phyloP scores from a whole-genome alignment of 495 filamentous ascomycete genomes.

The Hypomontagnella monticulosa region DNA sequence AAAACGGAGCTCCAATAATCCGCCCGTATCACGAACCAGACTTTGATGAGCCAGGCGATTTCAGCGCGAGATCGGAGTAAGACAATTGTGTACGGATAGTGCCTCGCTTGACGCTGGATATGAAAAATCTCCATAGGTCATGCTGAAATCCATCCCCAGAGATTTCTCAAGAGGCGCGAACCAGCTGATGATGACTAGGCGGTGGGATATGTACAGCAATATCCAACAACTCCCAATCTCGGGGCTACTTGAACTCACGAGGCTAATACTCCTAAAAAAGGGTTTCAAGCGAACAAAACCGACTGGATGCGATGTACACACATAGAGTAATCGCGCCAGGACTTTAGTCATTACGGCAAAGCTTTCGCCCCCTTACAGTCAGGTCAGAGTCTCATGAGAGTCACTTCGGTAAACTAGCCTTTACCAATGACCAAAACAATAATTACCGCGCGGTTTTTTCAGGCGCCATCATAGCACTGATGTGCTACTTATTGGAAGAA shows the following conservation, averaged over 20 bases:
- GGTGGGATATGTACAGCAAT: neutral
- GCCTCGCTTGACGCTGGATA: conserved; percentile 26
- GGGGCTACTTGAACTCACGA: conserved; percentile 6
- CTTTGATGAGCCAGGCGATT: conserved; percentile 2
- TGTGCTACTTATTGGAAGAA: conserved; percentile 5
- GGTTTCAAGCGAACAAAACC: conserved; percentile 13
- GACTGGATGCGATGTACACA: neutral
- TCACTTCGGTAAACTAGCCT: conserved; percentile 27
- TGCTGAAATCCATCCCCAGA: conserved; percentile 1
- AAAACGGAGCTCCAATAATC: conserved; percentile 28
- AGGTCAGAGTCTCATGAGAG: conserved; percentile 35
- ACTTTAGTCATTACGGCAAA: conserved; percentile 6
- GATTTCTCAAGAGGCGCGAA: neutral
- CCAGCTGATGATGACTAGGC: conserved; percentile 25
- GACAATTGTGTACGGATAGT: conserved; percentile 19
- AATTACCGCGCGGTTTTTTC: conserved; percentile 39
- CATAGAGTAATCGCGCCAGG: conserved; percentile 1
- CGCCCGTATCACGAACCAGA: conserved; percentile 31
- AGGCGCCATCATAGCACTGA: conserved; percentile 9
- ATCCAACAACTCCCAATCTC: neutral
- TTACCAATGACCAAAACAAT: conserved; percentile 28
- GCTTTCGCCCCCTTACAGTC: conserved; percentile 8
- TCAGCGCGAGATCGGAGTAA: conserved; percentile 36
- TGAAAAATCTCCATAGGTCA: conserved; percentile 23
- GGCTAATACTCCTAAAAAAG: conserved; percentile 15